Evolutionary conservation across 371 early-diverging fungal genomes (phyloP).

Genomic region (Entomophthora muscae): DNA sequence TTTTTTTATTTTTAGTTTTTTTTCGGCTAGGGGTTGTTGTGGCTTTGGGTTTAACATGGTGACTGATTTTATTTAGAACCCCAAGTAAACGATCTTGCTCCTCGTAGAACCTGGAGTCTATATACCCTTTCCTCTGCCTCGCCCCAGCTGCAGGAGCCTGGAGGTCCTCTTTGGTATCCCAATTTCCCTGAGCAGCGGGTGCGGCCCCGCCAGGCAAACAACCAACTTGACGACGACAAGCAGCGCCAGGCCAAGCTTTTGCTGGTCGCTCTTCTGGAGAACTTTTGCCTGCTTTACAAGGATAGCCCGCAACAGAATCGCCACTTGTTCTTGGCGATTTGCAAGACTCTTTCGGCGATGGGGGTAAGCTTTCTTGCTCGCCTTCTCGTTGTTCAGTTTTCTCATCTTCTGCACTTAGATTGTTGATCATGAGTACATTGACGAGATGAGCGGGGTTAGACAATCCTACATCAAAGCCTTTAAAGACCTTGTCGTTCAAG

Average conservation of each 20-base stretch:
- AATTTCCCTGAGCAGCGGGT: neutral
- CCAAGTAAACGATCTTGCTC: neutral
- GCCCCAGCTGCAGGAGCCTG: neutral
- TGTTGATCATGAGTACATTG: slow-evolving; percentile 67
- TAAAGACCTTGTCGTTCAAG: slow-evolving; percentile 55
- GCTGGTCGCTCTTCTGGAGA: slow-evolving; percentile 53
- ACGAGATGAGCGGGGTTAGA: slow-evolving; percentile 59
- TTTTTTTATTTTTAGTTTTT: neutral
- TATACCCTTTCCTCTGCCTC: neutral
- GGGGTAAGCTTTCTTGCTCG: slow-evolving; percentile 13
- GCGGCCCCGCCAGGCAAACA: neutral
- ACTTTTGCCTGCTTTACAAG: slow-evolving; percentile 71
- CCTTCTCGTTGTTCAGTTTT: neutral
- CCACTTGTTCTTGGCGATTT: slow-evolving; percentile 60
- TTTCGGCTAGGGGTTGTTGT: neutral
- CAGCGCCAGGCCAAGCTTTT: slow-evolving; percentile 31
- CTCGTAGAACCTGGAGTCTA: neutral
- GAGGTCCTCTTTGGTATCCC: neutral
- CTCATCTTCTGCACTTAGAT: slow-evolving; percentile 19
- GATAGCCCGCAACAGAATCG: slow-evolving; percentile 64
- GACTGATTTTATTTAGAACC: neutral
- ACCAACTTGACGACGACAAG: neutral
- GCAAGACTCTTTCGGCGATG: slow-evolving; percentile 36
- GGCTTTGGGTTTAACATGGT: neutral
- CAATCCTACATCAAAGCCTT: slow-evolving; percentile 69